Percentiles rank a stretch among this genome's conserved stretches.
Conservation (phyloP, 1,284 basidiomycete genomes). For the Veloboletus limbatus region DNA sequence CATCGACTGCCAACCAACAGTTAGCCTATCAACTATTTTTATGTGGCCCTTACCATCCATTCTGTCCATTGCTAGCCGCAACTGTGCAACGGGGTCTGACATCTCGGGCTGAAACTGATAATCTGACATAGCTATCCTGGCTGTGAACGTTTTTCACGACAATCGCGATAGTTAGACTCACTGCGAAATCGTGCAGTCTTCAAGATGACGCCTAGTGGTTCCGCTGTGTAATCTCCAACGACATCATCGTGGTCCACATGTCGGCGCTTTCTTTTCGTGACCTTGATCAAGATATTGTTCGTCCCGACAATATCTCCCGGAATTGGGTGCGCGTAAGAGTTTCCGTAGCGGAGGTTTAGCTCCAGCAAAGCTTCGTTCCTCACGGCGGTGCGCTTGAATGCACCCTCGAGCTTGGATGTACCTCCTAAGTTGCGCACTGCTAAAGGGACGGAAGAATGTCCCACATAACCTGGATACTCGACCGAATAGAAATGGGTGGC, state of each 20-base stretch:
- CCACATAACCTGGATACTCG: conserved; percentile 88
- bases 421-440: conserved; percentile 71
- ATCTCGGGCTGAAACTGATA: conserved; percentile 81
- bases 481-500: conserved; percentile 70
- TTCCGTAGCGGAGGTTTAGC: conserved; percentile 66
- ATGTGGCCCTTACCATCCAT: conserved; percentile 66
- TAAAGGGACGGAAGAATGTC: conserved; percentile 54
- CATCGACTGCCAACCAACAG: conserved; percentile 52
- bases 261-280: conserved; percentile 68
- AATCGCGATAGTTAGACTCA: conserved; percentile 39
- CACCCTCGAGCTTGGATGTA: conserved; percentile 64
- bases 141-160: conserved; percentile 1
- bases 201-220: conserved; percentile 72
- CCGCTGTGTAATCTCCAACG: conserved; percentile 75
- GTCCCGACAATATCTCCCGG: conserved; percentile 74
- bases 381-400: conserved; percentile 63
- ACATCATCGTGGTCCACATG: conserved; percentile 35
- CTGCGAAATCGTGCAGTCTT: conserved; percentile 90
- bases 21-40: conserved; percentile 2
- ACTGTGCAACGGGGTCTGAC: conserved; percentile 63
- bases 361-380: conserved; percentile 68
- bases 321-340: conserved; percentile 79
- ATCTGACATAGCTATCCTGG: conserved; percentile 80
- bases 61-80: conserved; percentile 70
- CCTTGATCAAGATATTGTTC: conserved; percentile 78